Evolutionary conservation across 352 stramenopile species (phyloP).

Genomic region (Phytophthora rubi): DNA sequence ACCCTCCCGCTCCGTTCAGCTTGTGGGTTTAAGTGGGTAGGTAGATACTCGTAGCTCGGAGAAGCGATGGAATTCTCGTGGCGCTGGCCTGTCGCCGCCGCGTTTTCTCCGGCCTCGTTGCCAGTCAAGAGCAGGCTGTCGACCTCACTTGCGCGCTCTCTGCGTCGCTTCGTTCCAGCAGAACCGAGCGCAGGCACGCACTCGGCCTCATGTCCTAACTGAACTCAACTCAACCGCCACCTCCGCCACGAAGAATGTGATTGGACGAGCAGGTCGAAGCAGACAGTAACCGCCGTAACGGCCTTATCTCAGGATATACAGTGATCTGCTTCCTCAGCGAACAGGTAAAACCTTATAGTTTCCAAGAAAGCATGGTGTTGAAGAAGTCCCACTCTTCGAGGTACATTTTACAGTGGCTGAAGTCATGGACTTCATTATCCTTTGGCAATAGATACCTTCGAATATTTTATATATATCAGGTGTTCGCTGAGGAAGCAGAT

Average conservation of each 20-base stretch:
- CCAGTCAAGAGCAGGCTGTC: neutral
- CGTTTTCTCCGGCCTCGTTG: constrained; percentile 16
- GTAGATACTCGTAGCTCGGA: neutral
- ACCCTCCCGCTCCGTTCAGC: constrained; percentile 5
- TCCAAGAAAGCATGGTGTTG: too few relatives aligned
- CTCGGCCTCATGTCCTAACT: constrained; percentile 15
- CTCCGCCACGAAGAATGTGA: constrained; percentile 16
- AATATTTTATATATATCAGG: too few relatives aligned
- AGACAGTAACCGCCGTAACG: neutral
- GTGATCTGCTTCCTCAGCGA: too few relatives aligned
- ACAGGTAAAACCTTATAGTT: too few relatives aligned
- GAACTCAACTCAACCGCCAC: constrained; percentile 16
- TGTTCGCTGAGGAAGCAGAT: too few relatives aligned
- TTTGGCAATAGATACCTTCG: too few relatives aligned
- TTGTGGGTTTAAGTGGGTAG: constrained; percentile 22
- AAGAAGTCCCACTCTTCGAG: too few relatives aligned
- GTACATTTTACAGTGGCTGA: too few relatives aligned
- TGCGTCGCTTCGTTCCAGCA: constrained; percentile 31
- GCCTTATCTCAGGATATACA: neutral
- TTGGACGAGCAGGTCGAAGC: constrained; percentile 18
- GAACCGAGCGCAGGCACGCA: constrained; percentile 12
- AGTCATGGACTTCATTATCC: too few relatives aligned
- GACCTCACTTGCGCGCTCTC: constrained; percentile 1
- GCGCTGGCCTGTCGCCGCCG: constrained; percentile 28
- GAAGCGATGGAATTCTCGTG: neutral